phyloP scores from a whole-genome alignment of 768 basidiomycete species.

The Tephrocybe sp. region DNA sequence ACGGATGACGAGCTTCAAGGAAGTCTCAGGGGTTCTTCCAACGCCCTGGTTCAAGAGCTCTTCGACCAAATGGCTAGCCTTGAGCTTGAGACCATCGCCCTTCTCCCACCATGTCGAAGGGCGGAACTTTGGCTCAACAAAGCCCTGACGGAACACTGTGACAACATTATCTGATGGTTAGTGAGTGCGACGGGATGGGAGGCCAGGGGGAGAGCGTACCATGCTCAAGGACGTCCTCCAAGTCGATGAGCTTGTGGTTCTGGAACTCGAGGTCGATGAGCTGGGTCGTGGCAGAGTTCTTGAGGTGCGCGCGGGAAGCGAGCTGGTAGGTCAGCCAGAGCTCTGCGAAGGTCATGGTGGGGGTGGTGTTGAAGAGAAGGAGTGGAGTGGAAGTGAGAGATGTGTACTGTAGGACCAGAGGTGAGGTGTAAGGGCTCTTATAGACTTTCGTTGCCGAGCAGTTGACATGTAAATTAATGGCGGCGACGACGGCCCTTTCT shows the following conservation, averaged over 20 bases:
- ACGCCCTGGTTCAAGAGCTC: slow-evolving; percentile 35
- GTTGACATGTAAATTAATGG: slow-evolving; percentile 7
- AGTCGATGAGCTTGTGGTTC: slow-evolving; percentile 37
- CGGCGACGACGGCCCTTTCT: not conserved
- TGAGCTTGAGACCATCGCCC: slow-evolving; percentile 35
- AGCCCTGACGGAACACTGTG: slow-evolving; percentile 43
- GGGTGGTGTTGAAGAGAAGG: not conserved
- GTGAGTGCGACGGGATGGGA: slow-evolving; percentile 14
- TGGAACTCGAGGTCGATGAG: slow-evolving; percentile 46
- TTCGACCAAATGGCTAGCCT: slow-evolving; percentile 33
- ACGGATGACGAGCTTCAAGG: slow-evolving; percentile 49
- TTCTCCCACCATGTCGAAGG: slow-evolving; percentile 46
- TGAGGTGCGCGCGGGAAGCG: slow-evolving; percentile 39
- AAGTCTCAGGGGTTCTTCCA: slow-evolving; percentile 42
- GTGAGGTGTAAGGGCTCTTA: slow-evolving; percentile 7
- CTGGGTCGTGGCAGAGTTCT: slow-evolving; percentile 38
- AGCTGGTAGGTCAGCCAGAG: slow-evolving; percentile 52
- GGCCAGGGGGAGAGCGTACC: slow-evolving; percentile 23
- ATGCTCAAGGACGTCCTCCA: slow-evolving; percentile 50
- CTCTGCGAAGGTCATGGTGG: slow-evolving; percentile 29
- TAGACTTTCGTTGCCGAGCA: slow-evolving; percentile 8
- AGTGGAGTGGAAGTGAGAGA: not conserved
- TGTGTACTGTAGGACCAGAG: not conserved
- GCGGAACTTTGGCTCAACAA: slow-evolving; percentile 42
- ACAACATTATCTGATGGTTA: slow-evolving; percentile 14